A percentile compares a stretch with the other conserved stretches of the same genome.
phyloP scores from a whole-genome alignment of 768 basidiomycete genomes.

The Hericium erinaceus region DNA sequence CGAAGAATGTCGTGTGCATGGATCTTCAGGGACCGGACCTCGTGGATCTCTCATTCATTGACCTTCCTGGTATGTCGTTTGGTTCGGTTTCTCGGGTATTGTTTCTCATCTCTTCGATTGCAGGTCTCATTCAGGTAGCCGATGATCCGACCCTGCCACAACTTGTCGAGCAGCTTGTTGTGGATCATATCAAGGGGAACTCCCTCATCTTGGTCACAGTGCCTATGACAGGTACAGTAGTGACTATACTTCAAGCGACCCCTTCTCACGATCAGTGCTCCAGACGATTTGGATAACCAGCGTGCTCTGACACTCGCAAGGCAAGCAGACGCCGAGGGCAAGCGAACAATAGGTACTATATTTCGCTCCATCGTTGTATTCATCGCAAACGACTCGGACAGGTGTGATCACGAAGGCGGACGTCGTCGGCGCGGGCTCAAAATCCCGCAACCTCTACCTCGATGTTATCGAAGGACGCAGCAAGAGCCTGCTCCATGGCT shows the following conservation, averaged over 20 bases:
- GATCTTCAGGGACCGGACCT: constrained; percentile 18
- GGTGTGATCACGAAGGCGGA: constrained; percentile 47
- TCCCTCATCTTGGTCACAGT: constrained; percentile 45
- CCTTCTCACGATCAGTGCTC: neutral
- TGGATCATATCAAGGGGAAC: constrained; percentile 40
- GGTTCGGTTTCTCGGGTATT: neutral
- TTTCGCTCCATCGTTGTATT: neutral
- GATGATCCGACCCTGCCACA: constrained; percentile 29
- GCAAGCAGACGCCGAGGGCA: constrained; percentile 35
- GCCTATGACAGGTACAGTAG: constrained; percentile 39
- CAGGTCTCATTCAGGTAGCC: constrained; percentile 44
- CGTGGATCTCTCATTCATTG: constrained; percentile 19
- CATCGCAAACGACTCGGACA: constrained; percentile 8
- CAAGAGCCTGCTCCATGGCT: constrained; percentile 31
- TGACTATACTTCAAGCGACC: neutral
- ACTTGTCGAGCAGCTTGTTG: constrained; percentile 40
- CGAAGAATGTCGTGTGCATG: constrained; percentile 19
- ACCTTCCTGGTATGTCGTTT: constrained; percentile 16
- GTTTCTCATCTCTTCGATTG: neutral
- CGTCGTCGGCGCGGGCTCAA: constrained; percentile 25
- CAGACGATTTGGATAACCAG: constrained; percentile 55
- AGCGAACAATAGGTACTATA: constrained; percentile 41
- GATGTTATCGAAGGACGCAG: constrained; percentile 30
- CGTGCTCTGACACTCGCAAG: constrained; percentile 40
- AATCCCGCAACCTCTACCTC: constrained; percentile 27